Conservation (phyloP, 345 rosid species). For the Atalantia buxifolia region DNA sequence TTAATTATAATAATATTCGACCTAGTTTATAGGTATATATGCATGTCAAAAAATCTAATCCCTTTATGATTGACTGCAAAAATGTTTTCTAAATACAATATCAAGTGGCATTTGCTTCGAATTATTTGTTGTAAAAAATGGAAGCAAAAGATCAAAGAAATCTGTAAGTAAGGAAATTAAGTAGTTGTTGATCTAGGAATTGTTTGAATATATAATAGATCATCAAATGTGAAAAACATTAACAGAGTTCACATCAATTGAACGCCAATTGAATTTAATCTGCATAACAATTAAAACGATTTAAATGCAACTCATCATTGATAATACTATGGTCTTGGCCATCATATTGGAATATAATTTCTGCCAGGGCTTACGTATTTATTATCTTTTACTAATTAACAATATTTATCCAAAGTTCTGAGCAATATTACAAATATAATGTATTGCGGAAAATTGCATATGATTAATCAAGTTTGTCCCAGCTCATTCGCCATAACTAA, state of each 20-base stretch:
- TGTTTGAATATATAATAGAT: not conserved
- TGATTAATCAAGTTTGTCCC: not conserved
- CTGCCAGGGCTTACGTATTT: no score
- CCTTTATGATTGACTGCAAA: not conserved
- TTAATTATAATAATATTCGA: not conserved
- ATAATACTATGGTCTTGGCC: no score
- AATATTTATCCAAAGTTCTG: no score
- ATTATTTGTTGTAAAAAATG: not conserved
- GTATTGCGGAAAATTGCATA: not conserved
- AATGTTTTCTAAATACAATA: not conserved
- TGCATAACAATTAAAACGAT: no score
- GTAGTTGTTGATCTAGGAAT: not conserved
- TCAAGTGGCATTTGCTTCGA: not conserved
- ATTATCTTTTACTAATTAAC: no score
- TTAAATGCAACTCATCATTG: no score
- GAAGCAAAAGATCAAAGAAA: no score
- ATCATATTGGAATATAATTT: no score
- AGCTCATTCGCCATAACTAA: not conserved
- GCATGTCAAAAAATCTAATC: not conserved
- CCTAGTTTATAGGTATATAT: not conserved
- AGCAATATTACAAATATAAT: no score
- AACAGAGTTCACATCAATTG: not conserved
- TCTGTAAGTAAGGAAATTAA: not conserved
- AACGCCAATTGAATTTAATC: no score
- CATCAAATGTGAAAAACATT: not conserved